Conservation (phyloP, 2,329 filamentous ascomycete genomes). For the Coniochaeta ligniaria region DNA sequence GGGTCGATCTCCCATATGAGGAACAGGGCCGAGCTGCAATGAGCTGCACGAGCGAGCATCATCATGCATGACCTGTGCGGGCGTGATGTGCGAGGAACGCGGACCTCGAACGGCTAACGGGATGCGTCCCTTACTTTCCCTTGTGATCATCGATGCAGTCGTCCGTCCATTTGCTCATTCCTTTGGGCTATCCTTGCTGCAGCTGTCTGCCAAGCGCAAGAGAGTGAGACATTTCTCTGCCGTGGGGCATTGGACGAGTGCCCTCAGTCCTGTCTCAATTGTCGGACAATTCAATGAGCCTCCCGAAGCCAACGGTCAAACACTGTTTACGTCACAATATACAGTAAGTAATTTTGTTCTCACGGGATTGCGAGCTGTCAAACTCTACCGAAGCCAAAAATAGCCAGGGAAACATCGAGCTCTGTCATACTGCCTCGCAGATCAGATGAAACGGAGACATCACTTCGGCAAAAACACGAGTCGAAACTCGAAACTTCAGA, state of each 20-base stretch:
- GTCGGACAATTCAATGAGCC: background rate
- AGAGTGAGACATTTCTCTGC: background rate
- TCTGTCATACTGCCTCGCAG: background rate
- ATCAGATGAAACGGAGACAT: background rate
- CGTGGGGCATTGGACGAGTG: background rate
- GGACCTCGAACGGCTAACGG: background rate
- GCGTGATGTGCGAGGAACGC: background rate
- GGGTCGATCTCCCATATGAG: slow-evolving; percentile 2
- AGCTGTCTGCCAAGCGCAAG: background rate
- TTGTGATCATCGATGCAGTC: background rate
- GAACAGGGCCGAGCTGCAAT: background rate
- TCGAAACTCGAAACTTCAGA: background rate
- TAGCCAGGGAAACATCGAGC: background rate
- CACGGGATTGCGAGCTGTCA: background rate
- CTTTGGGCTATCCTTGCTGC: background rate
- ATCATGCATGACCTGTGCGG: background rate
- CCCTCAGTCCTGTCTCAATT: background rate
- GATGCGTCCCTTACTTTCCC: background rate
- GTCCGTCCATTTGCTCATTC: background rate
- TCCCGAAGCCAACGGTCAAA: background rate
- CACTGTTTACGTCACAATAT: no score
- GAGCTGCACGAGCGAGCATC: background rate
- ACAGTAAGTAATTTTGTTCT: background rate
- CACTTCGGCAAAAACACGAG: background rate
- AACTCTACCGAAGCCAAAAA: background rate